Conservation (phyloP, 345 rosid genomes). For the Salix udensis region DNA sequence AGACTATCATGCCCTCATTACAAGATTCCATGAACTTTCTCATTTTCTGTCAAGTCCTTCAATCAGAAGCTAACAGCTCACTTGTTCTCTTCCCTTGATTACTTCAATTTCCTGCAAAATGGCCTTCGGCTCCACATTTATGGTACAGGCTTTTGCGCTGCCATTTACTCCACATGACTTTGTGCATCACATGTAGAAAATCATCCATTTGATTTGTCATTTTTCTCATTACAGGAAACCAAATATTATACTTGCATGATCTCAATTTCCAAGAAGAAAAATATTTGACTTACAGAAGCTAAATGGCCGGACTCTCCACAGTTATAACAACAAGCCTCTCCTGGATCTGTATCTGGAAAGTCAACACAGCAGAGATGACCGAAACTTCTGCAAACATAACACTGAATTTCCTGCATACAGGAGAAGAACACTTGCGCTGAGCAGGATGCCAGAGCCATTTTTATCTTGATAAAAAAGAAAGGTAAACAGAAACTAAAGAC, state of each 20-base stretch:
- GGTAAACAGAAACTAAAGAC: background rate
- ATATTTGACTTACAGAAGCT: too few relatives aligned
- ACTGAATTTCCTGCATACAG: background rate
- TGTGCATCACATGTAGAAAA: constrained; percentile 44
- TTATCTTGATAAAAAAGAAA: background rate
- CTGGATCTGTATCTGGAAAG: background rate
- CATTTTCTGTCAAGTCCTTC: background rate
- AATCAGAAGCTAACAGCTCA: too few relatives aligned
- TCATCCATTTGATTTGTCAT: background rate
- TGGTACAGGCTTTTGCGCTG: too few relatives aligned
- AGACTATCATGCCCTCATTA: too few relatives aligned
- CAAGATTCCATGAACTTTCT: background rate
- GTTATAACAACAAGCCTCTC: background rate
- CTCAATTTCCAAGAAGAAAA: background rate
- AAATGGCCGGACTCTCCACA: background rate
- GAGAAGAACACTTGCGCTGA: background rate
- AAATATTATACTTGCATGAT: background rate
- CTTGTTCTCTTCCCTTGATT: background rate
- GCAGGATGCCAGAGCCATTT: background rate
- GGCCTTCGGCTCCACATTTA: background rate
- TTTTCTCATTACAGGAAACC: background rate
- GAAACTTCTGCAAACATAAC: background rate
- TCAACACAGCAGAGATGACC: background rate
- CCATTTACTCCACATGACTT: background rate
- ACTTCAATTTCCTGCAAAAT: background rate